Conservation (phyloP, 495 filamentous ascomycete species). For the Hypoxylon trugodes region DNA sequence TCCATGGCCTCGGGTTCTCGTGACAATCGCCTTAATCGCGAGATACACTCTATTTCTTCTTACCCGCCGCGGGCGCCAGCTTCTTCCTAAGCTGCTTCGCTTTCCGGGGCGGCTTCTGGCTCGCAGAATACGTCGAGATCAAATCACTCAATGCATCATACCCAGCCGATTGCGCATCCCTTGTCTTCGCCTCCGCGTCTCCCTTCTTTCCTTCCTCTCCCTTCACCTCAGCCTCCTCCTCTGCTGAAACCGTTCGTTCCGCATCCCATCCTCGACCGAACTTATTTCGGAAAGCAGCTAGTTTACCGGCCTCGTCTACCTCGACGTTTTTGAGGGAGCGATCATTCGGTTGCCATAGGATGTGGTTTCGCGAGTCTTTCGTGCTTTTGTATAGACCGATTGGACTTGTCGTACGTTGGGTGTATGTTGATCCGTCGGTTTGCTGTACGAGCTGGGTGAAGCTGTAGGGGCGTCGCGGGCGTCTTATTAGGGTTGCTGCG, state of each 20-base stretch:
- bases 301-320: constrained; percentile 91
- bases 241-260: constrained; percentile 47
- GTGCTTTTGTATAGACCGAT: constrained; percentile 74
- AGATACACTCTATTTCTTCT: constrained; percentile 33
- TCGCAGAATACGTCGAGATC: constrained; percentile 68
- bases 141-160: constrained; percentile 71
- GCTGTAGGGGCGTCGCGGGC: constrained; percentile 89
- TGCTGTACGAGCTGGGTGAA: constrained; percentile 96
- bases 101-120: constrained; percentile 33
- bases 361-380: constrained; percentile 87
- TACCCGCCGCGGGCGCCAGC: not conserved
- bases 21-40: not conserved
- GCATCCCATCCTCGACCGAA: constrained; percentile 88
- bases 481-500: constrained; percentile 88
- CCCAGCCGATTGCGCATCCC: constrained; percentile 3
- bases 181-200: constrained; percentile 48
- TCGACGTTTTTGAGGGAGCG: constrained; percentile 85
- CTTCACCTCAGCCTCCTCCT: constrained; percentile 34
- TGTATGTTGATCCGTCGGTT: constrained; percentile 89
- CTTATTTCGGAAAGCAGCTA: constrained; percentile 82
- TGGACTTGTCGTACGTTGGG: constrained; percentile 88
- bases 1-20: not conserved
- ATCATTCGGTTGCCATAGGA: constrained; percentile 87
- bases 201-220: constrained; percentile 47
- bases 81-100: not conserved